These are phyloP conservation scores for Diplotaxis tenuifolia DNA, from an alignment of 345 rosid species.

Conservation along the genomic window DNA sequence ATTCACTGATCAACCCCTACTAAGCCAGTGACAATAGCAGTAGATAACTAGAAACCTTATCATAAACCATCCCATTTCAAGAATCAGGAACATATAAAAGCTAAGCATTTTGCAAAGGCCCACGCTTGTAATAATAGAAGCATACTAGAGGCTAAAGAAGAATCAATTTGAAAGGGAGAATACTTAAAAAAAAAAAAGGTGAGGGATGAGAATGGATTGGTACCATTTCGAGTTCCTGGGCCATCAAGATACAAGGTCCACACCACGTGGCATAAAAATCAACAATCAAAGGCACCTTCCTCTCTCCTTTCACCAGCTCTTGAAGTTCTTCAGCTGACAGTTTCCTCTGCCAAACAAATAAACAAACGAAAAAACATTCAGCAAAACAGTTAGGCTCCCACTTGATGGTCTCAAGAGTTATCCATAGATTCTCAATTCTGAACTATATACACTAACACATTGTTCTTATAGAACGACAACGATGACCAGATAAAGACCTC, in stretches of 20 bases:
- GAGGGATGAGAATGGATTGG: neutral
- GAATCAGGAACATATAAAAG: neutral
- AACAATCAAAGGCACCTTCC: slow-evolving; percentile 69
- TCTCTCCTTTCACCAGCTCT: slow-evolving; percentile 77
- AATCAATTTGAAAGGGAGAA: slow-evolving; percentile 5
- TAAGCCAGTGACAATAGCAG: neutral
- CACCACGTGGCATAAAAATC: slow-evolving; percentile 98
- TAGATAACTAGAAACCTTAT: neutral
- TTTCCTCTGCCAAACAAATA: slow-evolving; percentile 74
- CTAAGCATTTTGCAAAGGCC: neutral
- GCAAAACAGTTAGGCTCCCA: too few relatives aligned
- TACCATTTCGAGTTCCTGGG: slow-evolving; percentile 94
- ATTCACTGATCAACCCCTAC: neutral
- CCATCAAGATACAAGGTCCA: slow-evolving; percentile 94
- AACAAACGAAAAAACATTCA: too few relatives aligned
- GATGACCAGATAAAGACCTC: too few relatives aligned
- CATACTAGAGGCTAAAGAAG: neutral
- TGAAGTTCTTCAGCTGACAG: slow-evolving; percentile 74
- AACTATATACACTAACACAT: too few relatives aligned
- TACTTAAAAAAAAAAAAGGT: neutral
- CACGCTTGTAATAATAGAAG: neutral
- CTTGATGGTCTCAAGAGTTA: too few relatives aligned
- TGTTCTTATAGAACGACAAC: too few relatives aligned
- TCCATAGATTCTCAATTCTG: too few relatives aligned
- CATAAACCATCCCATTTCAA: neutral